Evolutionary conservation across 2,329 filamentous ascomycete species (phyloP).

Genomic region (Phyllosticta ampelicida): DNA sequence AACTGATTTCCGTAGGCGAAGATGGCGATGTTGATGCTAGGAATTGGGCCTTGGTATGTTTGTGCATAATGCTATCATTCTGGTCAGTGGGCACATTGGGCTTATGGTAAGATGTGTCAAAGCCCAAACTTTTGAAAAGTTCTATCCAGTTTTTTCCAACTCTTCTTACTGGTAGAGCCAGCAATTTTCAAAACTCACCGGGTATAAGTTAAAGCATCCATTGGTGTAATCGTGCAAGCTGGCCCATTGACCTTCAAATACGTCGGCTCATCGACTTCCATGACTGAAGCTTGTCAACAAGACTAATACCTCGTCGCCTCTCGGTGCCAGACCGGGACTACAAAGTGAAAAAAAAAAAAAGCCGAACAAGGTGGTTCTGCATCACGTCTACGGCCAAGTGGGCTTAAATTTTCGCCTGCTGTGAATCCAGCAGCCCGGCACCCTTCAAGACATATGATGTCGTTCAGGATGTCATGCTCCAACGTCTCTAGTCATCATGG

Average conservation of each 20-base stretch:
- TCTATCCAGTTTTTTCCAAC: not conserved
- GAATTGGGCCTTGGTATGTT: slow-evolving; percentile 7
- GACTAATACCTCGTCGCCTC: not conserved
- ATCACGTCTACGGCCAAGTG: not conserved
- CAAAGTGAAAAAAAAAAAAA: not conserved
- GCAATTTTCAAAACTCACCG: not conserved
- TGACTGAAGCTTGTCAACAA: not conserved
- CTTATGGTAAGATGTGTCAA: not conserved
- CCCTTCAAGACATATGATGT: not conserved
- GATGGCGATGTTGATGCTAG: not conserved
- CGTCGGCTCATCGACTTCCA: not conserved
- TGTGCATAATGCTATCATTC: slow-evolving; percentile 4
- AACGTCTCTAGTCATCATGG: not conserved
- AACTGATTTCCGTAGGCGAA: not conserved
- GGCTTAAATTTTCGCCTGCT: not conserved
- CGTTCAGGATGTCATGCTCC: not conserved
- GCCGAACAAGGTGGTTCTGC: not conserved
- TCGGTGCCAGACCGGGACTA: not conserved
- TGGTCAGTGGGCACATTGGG: not conserved
- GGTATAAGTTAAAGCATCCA: not conserved
- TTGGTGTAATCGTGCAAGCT: not conserved
- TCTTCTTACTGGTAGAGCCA: not conserved
- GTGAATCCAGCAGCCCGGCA: not conserved
- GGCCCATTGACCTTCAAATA: not conserved
- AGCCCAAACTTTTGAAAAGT: not conserved